phyloP scores from a whole-genome alignment of 352 stramenopile species.

The Blastocystis hominis region DNA sequence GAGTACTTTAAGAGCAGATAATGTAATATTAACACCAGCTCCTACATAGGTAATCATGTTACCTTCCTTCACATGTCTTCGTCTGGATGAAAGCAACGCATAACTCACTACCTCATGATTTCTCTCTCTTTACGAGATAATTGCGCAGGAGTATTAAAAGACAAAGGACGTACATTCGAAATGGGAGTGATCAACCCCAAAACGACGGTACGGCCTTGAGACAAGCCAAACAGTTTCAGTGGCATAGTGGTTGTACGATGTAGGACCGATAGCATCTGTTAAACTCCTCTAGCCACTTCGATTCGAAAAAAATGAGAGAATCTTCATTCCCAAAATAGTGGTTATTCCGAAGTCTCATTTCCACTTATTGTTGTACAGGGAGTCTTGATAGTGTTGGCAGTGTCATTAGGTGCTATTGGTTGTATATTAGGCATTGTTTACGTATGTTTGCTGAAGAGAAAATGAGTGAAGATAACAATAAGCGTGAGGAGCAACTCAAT shows the following conservation, averaged over 20 bases:
- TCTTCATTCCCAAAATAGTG: too few relatives aligned
- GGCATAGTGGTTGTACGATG: neutral
- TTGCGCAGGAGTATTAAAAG: neutral
- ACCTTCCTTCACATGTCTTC: conserved; percentile 21
- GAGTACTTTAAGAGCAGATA: neutral
- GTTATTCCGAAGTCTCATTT: too few relatives aligned
- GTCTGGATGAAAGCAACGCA: neutral
- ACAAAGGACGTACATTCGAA: neutral
- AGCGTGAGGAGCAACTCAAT: too few relatives aligned
- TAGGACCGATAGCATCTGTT: neutral
- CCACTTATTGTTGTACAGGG: too few relatives aligned
- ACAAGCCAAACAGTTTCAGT: neutral
- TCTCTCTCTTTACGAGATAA: conserved; percentile 30
- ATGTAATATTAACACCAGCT: neutral
- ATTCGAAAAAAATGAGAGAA: too few relatives aligned
- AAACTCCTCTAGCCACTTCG: too few relatives aligned
- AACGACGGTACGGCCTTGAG: neutral
- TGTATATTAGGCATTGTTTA: too few relatives aligned
- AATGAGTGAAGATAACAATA: too few relatives aligned
- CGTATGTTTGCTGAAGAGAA: too few relatives aligned
- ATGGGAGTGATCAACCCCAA: neutral
- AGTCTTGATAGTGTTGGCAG: too few relatives aligned
- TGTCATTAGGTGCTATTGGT: too few relatives aligned
- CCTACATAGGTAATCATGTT: conserved; percentile 43
- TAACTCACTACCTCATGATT: neutral